Evolutionary conservation across 2,329 filamentous ascomycete genomes (phyloP), one percentile per base, ranked within the genome.

Genomic region (Neurospora crassa): DNA sequence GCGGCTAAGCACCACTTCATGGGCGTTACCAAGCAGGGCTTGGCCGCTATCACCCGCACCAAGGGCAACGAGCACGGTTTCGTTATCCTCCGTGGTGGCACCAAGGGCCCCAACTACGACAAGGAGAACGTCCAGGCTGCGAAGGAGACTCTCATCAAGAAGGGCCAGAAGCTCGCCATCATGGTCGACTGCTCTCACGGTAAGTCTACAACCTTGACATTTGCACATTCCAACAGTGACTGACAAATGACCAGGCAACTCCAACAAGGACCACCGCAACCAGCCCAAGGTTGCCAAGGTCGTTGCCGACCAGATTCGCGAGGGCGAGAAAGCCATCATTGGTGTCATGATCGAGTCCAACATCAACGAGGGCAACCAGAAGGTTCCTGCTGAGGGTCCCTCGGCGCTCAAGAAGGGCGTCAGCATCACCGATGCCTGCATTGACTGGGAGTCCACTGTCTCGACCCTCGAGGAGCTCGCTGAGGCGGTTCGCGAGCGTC

Each of bases 321-420:
- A 91, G 75, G 95, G 95, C 72, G 93, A 99, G 84, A 91, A 89
- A 72, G 91, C 89, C 75, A 97, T 99, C 77, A 88, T 98, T 75
- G 96, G 94, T 80, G 93, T 98, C 79, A 99, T 99, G 95, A 97
- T 99, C 77, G 95, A 99, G 85, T 97, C 93, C 79, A 95, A 98
- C 83, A 95, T 98, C 86, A 90, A 95, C 81, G 96, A 97, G 83
- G 88, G 89, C 75, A 93, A 90, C 85, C 91, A 94, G 79, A 97
- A 97, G 85, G 92, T 97, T 0, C 93, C 94, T 0, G 81, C 90
- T 0, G 93, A 96, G 81, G 95, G 94, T 10, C 91, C 92, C 8
- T 81, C 89, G 0, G 92, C 82, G 8, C 86, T 97, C 69, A 92
- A 94, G 85, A 93, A 92, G 83, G 94, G 94, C 76, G 92, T 97